Evolutionary conservation across 106 monocot species (phyloP).

Genomic region (Dendrobium chrysotoxum): DNA sequence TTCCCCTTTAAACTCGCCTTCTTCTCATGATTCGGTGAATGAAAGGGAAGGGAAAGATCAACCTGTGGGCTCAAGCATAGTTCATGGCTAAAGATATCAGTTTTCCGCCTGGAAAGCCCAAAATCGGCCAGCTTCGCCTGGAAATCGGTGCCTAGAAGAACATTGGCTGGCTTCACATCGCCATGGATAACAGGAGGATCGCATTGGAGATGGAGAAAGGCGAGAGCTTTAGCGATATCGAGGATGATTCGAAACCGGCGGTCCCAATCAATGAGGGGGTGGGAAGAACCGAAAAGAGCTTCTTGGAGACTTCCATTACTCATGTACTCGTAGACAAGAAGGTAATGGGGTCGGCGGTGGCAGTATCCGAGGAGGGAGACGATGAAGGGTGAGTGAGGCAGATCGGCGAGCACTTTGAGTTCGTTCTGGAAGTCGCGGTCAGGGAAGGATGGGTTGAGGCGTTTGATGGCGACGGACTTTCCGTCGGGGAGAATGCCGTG

Average conservation of each 20-base stretch:
- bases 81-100: slow-evolving; percentile 10
- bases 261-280: slow-evolving; percentile 15
- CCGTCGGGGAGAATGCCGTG: slow-evolving; percentile 25
- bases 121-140: slow-evolving; percentile 74
- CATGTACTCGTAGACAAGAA: slow-evolving; percentile 57
- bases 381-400: slow-evolving; percentile 40
- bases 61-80: slow-evolving; percentile 2
- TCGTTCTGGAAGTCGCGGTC: slow-evolving; percentile 45
- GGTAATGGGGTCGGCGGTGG: slow-evolving; percentile 19
- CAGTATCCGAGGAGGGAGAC: slow-evolving; percentile 56
- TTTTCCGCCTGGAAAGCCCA: slow-evolving; percentile 53
- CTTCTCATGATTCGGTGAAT: slow-evolving; percentile 12
- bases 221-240: slow-evolving; percentile 46
- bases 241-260: slow-evolving; percentile 38
- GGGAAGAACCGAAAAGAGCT: slow-evolving; percentile 29
- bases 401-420: slow-evolving; percentile 29
- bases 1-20: slow-evolving; percentile 41
- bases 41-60: slow-evolving; percentile 14
- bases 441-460: slow-evolving; percentile 15
- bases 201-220: slow-evolving; percentile 63
- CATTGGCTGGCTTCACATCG: slow-evolving; percentile 89
- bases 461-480: slow-evolving; percentile 51
- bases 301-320: slow-evolving; percentile 51
- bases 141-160: slow-evolving; percentile 54
- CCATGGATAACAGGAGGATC: slow-evolving; percentile 83